A percentile compares a stretch with the other conserved stretches of the same genome.
Evolutionary conservation across 768 basidiomycete species (phyloP).

Genomic region (Leccinellum rugosiceps): DNA sequence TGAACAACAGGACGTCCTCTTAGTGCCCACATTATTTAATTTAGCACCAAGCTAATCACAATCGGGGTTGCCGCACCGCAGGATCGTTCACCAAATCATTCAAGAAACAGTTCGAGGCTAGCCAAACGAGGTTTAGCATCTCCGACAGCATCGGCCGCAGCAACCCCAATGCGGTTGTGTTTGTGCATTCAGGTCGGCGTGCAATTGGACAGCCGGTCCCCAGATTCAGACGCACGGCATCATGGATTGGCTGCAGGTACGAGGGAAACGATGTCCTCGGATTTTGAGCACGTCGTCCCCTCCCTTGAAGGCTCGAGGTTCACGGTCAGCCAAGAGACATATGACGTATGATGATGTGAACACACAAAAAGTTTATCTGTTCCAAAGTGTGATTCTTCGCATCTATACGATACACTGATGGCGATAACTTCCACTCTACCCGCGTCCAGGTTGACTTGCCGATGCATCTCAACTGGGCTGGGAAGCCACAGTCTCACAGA

Average conservation of each 20-base stretch:
- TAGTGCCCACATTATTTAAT: background rate
- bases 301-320: background rate
- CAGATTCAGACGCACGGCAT: background rate
- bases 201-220: conserved; percentile 3
- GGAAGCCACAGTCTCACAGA: background rate
- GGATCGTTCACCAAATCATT: background rate
- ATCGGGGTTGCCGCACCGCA: background rate
- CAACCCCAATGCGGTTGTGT: conserved; percentile 11
- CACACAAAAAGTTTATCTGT: conserved; percentile 5
- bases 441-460: conserved; percentile 4
- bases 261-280: background rate
- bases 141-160: conserved; percentile 20
- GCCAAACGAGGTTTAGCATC: conserved; percentile 5
- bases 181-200: background rate
- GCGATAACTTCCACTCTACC: background rate
- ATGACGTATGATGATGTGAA: conserved; percentile 6
- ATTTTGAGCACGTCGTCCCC: background rate
- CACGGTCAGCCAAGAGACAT: background rate
- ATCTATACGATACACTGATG: background rate
- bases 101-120: background rate
- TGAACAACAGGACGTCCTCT: background rate
- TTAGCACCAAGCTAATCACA: background rate
- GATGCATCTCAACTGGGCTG: conserved; percentile 5
- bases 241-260: background rate
- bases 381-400: background rate